Evolutionary conservation across 495 filamentous ascomycete species (phyloP).

Genomic region (Massariosphaeria phaeospora): DNA sequence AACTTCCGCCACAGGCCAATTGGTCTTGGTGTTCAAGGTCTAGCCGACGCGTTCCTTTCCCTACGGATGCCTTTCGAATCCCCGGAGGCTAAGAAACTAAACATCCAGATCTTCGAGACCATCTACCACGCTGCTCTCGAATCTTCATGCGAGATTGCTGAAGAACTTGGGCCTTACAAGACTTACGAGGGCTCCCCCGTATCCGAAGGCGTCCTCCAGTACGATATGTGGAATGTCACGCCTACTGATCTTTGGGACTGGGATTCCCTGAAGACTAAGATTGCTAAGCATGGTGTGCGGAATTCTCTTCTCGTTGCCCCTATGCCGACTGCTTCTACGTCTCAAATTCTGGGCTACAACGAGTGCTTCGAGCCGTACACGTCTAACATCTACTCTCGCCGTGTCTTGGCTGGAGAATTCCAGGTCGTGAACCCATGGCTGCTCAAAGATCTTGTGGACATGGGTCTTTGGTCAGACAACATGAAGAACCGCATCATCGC

Average conservation of each 20-base stretch:
- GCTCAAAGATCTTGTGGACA: slow-evolving; percentile 94
- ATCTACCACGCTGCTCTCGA: slow-evolving; percentile 96
- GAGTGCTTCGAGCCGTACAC: slow-evolving; percentile 99
- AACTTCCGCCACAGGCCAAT: slow-evolving; percentile 95
- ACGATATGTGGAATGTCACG: slow-evolving; percentile 96
- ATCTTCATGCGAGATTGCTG: slow-evolving; percentile 78
- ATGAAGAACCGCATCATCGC: slow-evolving; percentile 99
- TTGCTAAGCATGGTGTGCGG: slow-evolving; percentile 84
- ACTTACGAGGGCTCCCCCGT: slow-evolving; percentile 91
- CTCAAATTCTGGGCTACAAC: slow-evolving; percentile 96
- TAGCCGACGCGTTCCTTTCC: slow-evolving; percentile 97
- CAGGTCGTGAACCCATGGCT: slow-evolving; percentile 99
- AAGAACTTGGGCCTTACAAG: slow-evolving; percentile 74
- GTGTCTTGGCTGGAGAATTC: slow-evolving; percentile 97
- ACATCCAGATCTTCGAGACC: slow-evolving; percentile 98
- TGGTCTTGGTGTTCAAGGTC: slow-evolving; percentile 93
- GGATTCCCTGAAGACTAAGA: slow-evolving; percentile 79
- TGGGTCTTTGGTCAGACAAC: slow-evolving; percentile 97
- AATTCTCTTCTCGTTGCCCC: slow-evolving; percentile 93
- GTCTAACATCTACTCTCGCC: slow-evolving; percentile 98
- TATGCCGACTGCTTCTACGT: slow-evolving; percentile 95
- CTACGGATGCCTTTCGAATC: slow-evolving; percentile 97
- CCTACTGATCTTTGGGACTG: slow-evolving; percentile 97
- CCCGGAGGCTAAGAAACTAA: slow-evolving; percentile 82
- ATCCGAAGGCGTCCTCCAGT: slow-evolving; percentile 93